phyloP scores from a whole-genome alignment of 2,329 filamentous ascomycete genomes.

The Cladosporium halotolerans region DNA sequence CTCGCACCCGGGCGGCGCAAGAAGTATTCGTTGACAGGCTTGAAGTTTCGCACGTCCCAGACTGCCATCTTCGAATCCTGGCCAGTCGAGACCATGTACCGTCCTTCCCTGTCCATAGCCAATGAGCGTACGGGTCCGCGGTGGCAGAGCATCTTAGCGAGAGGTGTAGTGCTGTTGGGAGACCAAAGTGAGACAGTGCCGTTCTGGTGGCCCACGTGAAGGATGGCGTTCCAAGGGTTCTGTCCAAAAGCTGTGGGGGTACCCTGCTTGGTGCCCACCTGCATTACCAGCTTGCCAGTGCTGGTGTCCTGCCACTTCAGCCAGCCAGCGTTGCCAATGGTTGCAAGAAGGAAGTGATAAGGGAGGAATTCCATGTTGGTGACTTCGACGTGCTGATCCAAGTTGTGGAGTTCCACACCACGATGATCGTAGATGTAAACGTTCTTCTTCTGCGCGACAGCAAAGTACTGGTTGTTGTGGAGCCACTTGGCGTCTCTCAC shows the following conservation, averaged over 20 bases:
- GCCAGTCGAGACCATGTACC: slow-evolving; percentile 91
- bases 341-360: slow-evolving; percentile 90
- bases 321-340: slow-evolving; percentile 73
- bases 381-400: slow-evolving; percentile 85
- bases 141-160: slow-evolving; percentile 89
- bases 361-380: slow-evolving; percentile 92
- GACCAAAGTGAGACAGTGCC: slow-evolving; percentile 94
- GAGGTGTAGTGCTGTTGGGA: slow-evolving; percentile 75
- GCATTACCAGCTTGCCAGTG: slow-evolving; percentile 80
- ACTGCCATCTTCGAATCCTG: slow-evolving; percentile 89
- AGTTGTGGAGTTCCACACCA: slow-evolving; percentile 85
- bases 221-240: slow-evolving; percentile 85
- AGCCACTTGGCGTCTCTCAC: slow-evolving; percentile 85
- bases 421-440: slow-evolving; percentile 93
- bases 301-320: slow-evolving; percentile 94
- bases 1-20: slow-evolving; percentile 76
- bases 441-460: slow-evolving; percentile 91
- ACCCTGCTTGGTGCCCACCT: slow-evolving; percentile 78
- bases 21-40: slow-evolving; percentile 84
- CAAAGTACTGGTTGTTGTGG: slow-evolving; percentile 91
- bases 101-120: slow-evolving; percentile 79
- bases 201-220: slow-evolving; percentile 91
- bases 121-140: slow-evolving; percentile 79
- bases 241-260: slow-evolving; percentile 77
- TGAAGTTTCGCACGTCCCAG: slow-evolving; percentile 93